Evolutionary conservation across 106 monocot species (phyloP).

Genomic region (Narthecium ossifragum): DNA sequence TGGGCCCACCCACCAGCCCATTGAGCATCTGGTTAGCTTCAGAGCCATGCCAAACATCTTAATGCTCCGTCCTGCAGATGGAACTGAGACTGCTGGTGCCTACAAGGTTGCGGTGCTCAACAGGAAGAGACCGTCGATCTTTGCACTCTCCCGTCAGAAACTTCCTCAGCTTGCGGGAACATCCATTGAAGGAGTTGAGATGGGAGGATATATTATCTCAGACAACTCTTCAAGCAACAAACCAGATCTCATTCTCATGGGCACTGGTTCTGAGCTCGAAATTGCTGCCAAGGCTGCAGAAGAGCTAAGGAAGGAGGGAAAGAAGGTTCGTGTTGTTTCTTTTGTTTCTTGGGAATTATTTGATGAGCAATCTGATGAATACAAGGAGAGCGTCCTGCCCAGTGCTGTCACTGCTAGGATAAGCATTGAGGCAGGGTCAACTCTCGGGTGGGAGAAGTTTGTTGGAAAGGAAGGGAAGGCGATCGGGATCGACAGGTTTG

Average conservation of each 20-base stretch:
- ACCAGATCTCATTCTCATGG: constrained; percentile 57
- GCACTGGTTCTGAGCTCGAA: constrained; percentile 69
- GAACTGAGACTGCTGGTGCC: constrained; percentile 70
- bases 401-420: constrained; percentile 44
- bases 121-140: constrained; percentile 54
- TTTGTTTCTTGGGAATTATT: constrained; percentile 73
- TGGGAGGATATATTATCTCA: constrained; percentile 65
- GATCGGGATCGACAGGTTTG: constrained; percentile 68
- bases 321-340: constrained; percentile 55
- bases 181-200: constrained; percentile 64
- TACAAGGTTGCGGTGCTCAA: constrained; percentile 64
- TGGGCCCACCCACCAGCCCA: constrained; percentile 76
- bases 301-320: constrained; percentile 69
- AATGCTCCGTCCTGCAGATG: constrained; percentile 75
- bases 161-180: constrained; percentile 64
- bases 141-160: constrained; percentile 74
- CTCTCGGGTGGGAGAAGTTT: constrained; percentile 63
- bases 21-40: constrained; percentile 71
- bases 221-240: constrained; percentile 62
- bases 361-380: constrained; percentile 60
- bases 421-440: constrained; percentile 65
- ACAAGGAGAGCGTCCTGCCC: constrained; percentile 71
- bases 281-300: constrained; percentile 69
- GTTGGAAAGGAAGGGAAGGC: constrained; percentile 62
- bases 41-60: constrained; percentile 74